phyloP scores from a whole-genome alignment of 2,329 filamentous ascomycete genomes.

The Emydomyces testavorans region DNA sequence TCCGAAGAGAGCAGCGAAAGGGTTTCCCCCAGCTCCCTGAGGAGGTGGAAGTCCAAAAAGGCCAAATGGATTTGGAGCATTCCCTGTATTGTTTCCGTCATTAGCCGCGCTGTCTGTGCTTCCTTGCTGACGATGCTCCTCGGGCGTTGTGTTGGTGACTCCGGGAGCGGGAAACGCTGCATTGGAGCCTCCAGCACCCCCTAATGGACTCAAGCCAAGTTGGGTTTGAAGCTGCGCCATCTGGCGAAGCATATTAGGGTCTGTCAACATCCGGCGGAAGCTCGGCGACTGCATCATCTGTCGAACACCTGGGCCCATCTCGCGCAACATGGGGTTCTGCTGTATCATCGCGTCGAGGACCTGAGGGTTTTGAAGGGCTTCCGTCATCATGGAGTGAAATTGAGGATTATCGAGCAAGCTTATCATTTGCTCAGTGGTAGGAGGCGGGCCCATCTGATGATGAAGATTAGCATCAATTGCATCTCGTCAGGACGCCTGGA shows the following conservation, averaged over 20 bases:
- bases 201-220: constrained; percentile 44
- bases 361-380: constrained; percentile 87
- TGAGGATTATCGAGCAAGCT: constrained; percentile 81
- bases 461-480: constrained; percentile 8
- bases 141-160: constrained; percentile 71
- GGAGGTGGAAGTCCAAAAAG: constrained; percentile 23
- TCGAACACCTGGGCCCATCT: constrained; percentile 59
- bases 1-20: constrained; percentile 51
- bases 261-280: constrained; percentile 85
- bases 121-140: constrained; percentile 29
- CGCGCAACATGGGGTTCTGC: constrained; percentile 69
- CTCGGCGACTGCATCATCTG: constrained; percentile 80
- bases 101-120: constrained; percentile 22
- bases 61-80: constrained; percentile 26
- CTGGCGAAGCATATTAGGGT: constrained; percentile 70
- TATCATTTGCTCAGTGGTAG: constrained; percentile 66
- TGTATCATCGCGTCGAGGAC: constrained; percentile 93
- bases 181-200: constrained; percentile 40
- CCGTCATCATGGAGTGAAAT: constrained; percentile 77
- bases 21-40: constrained; percentile 37
- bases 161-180: constrained; percentile 76
- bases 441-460: constrained; percentile 75
- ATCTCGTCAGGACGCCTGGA: neutral
- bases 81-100: constrained; percentile 19
- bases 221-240: constrained; percentile 69